Base-by-base conservation (phyloP, 306 rosid genomes). In the Neltuma alba region DNA sequence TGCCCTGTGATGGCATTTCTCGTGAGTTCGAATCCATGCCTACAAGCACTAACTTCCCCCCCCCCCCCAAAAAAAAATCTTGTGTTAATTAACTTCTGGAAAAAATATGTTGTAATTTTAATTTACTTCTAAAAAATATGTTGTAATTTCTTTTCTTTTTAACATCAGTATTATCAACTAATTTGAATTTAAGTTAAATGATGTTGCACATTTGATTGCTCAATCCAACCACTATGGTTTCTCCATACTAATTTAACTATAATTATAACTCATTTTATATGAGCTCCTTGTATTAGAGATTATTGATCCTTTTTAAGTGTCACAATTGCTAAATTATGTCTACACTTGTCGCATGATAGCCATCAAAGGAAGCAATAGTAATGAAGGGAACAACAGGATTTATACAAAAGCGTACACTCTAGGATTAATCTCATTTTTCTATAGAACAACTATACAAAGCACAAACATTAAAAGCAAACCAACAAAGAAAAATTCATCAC, bases 401-500 rank as follows among this genome's bases (percentile, higher is more conserved):
- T 77, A 36, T 69, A 68, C 81, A 70, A 74, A 77, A 78, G 52
- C 74, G 70, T 77, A 65, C 44, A 69, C 71, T 70, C 3, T 75
- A 63, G 16, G 38, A 67, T 44, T 40, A 2, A 65, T 25, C 70
- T 50, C 79, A 25, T 58, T 34, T 57, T 48, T 36, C 79, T 71
- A 60, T 64, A 54, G 61, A 54, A 75, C 11, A 62, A 76, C 65
- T 58, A 70, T 54, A 34, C 36, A 68, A 7, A 25, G 41, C 75
- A 66, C 2, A 76, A 77, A 69, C 75, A 71, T 6, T 30, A 71
- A 81, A 60, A 63, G 21, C 11, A 82, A 79, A 60, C n/a, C 66
- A 60, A 2, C 66, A 75, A 34, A 52, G 21, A 69, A 80, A 54
- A 44, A n/a, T 16, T 15, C 68, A 72, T 63, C 41, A 50, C 41